Evolutionary conservation across 2,329 filamentous ascomycete genomes (phyloP), one percentile per base, ranked within the genome.

Genomic region (Sphaerulina musiva): DNA sequence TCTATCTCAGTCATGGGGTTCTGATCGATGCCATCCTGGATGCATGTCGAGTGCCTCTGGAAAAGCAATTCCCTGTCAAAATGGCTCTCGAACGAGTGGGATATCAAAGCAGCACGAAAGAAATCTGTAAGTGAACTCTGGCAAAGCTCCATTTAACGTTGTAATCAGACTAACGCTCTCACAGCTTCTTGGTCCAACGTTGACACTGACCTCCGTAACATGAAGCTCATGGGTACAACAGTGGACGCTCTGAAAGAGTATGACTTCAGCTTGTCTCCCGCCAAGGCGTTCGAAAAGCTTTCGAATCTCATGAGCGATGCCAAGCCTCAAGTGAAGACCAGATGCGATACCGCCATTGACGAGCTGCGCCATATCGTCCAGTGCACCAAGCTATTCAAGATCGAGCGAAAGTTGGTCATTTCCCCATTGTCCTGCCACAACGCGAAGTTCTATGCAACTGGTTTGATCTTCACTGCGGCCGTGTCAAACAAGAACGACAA

Each of bases 231-330:
- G 3, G 87, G 89, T 10, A 96, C 91, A 2, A 95, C 88, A 42
- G 79, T 98, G 45, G 91, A 96, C 63, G 92, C 96, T 65, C 77
- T 98, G 53, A 83, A 88, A 61, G 83, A 85, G 5, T 98, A 97
- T 68, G 91, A 98, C 68, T 97, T 95, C 70, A 80, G 89, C 10
- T 84, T 87, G 52, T 81, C 81, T 46, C 86, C 85, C 39, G 87
- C 91, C 51, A 86, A 86, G 62, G 84, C 87, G 0, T 83, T 89
- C 12, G 79, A 85, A 6, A 86, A 83, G 5, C 64, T 84, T 14
- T 73, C 75, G 43, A 69, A 70, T 14, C 76, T 83, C 0, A 78
- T 85, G 59, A 76, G 78, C 54, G 76, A 75, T 29, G 79, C 77
- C 1, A 62, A 49, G 10, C n/a, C 59, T 1, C 58, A 53, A 3